A percentile compares a stretch with the other conserved stretches of the same genome.
Conservation (phyloP, 2,329 filamentous ascomycete genomes). For the Aspergillus sp. region DNA sequence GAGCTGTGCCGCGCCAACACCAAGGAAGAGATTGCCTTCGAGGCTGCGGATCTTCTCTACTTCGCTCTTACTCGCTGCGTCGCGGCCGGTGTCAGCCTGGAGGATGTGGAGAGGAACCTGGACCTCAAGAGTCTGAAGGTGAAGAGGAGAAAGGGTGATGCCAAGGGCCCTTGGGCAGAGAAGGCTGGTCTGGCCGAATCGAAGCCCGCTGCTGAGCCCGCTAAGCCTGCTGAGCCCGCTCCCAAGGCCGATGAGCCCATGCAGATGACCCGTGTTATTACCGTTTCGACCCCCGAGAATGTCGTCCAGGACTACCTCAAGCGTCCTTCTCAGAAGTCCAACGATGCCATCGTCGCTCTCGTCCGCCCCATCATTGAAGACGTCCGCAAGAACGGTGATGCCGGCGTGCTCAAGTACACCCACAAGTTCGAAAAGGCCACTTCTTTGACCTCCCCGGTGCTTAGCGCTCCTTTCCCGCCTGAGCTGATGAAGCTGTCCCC, state of each 20-base stretch:
- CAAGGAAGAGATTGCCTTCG: conserved; percentile 83
- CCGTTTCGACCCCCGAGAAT: conserved; percentile 62
- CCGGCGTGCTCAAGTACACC: conserved; percentile 86
- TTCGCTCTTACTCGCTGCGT: conserved; percentile 92
- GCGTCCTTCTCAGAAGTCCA: conserved; percentile 89
- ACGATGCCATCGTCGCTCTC: conserved; percentile 89
- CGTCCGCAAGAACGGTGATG: conserved; percentile 80
- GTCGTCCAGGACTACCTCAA: conserved; percentile 75
- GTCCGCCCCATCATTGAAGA: conserved; percentile 90
- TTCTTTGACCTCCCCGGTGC: conserved; percentile 81
- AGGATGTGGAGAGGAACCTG: conserved; percentile 88
- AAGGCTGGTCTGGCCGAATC: conserved; percentile 69
- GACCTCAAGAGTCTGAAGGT: conserved; percentile 96
- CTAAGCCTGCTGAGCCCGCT: conserved; percentile 13
- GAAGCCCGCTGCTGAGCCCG: conserved; percentile 53
- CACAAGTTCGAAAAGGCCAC: conserved; percentile 98
- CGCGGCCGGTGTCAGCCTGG: conserved; percentile 77
- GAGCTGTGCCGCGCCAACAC: conserved; percentile 86
- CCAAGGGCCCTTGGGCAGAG: conserved; percentile 88
- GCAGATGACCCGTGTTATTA: conserved; percentile 77
- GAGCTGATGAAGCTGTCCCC: conserved; percentile 80
- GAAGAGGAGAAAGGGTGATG: conserved; percentile 88
- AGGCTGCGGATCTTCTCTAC: conserved; percentile 93
- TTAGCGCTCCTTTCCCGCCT: conserved; percentile 84
- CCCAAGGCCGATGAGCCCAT: conserved; percentile 58